Evolutionary conservation across 345 rosid species (phyloP).

Genomic region (Ailanthus altissimus): DNA sequence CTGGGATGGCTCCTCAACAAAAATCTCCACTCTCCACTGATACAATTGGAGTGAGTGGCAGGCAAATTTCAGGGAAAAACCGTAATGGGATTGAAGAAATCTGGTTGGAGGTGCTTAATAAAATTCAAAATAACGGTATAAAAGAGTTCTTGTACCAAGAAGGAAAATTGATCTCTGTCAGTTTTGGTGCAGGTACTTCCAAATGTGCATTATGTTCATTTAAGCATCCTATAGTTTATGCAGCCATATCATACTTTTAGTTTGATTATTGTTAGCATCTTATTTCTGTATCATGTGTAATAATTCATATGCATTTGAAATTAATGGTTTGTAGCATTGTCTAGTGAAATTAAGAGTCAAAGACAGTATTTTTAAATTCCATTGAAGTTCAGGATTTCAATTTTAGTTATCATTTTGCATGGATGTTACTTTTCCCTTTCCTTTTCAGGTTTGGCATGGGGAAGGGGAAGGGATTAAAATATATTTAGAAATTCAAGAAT

Average conservation of each 20-base stretch:
- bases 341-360: background rate
- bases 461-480: background rate
- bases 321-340: slow-evolving; percentile 4
- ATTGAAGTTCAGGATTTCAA: background rate
- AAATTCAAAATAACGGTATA: slow-evolving; percentile 47
- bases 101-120: slow-evolving; percentile 80
- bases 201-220: slow-evolving; percentile 12
- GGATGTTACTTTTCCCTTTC: background rate
- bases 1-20: slow-evolving; percentile 41
- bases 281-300: background rate
- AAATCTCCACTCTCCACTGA: slow-evolving; percentile 30
- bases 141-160: slow-evolving; percentile 76
- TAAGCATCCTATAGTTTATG: slow-evolving; percentile 9
- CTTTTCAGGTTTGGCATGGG: background rate
- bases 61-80: slow-evolving; percentile 38
- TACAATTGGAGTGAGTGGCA: slow-evolving; percentile 23
- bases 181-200: slow-evolving; percentile 80
- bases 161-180: slow-evolving; percentile 80
- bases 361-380: background rate
- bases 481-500: background rate
- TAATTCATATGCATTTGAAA: background rate
- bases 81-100: slow-evolving; percentile 64
- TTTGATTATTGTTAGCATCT: slow-evolving; percentile 4
- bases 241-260: background rate
- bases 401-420: background rate